Evolutionary conservation across 768 basidiomycete genomes (phyloP).

Genomic region (Serendipita sp.): DNA sequence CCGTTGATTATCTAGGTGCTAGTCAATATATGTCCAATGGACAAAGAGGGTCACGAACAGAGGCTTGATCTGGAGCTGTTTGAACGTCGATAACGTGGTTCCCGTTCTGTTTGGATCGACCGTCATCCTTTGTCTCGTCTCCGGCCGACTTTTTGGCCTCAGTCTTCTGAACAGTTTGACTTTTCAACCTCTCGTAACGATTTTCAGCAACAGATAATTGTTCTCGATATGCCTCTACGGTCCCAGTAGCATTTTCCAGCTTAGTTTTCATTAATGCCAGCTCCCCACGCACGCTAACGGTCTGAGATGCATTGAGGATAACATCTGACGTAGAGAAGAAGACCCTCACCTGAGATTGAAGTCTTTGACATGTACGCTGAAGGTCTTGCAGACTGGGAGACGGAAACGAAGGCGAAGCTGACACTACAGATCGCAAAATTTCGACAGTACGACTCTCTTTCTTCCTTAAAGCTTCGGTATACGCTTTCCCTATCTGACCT

Average conservation of each 20-base stretch:
- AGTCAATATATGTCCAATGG: neutral
- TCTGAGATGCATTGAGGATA: neutral
- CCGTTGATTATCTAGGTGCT: neutral
- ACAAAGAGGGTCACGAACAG: neutral
- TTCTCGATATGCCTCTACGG: constrained; percentile 32
- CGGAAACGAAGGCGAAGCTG: neutral
- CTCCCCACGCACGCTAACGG: constrained; percentile 18
- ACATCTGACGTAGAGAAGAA: neutral
- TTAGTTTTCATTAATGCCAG: constrained; percentile 32
- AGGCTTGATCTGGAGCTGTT: constrained; percentile 17
- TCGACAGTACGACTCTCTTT: constrained; percentile 5
- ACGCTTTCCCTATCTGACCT: neutral
- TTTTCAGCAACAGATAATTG: constrained; percentile 42
- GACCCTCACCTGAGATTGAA: neutral
- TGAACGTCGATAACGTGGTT: constrained; percentile 25
- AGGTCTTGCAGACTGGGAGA: neutral
- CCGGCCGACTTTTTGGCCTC: constrained; percentile 24
- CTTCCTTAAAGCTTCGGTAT: neutral
- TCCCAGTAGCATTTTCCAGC: constrained; percentile 33
- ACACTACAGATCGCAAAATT: neutral
- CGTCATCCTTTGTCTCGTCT: constrained; percentile 14
- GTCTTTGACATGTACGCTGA: neutral
- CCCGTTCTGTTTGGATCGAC: constrained; percentile 16
- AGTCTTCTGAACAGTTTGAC: constrained; percentile 34
- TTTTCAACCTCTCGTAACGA: constrained; percentile 43